Conservation (phyloP, 345 rosid genomes). For the Brassica carinata region DNA sequence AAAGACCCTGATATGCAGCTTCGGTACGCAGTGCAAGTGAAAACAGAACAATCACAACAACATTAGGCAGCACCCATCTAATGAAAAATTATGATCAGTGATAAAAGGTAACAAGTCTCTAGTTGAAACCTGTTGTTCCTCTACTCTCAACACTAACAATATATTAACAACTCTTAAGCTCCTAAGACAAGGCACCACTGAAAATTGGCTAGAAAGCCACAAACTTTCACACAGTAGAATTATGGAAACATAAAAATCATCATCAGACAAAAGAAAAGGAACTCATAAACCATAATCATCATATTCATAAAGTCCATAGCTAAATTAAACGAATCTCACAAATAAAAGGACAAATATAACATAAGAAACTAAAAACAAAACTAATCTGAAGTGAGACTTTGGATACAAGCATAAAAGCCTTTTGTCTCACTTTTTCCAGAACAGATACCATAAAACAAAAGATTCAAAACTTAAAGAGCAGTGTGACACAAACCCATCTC, state of each 20-base stretch:
- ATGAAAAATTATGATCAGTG: no score
- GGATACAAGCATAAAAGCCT: conserved; percentile 37
- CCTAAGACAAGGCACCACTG: background rate
- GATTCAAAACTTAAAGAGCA: conserved; percentile 9
- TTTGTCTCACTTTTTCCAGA: conserved; percentile 38
- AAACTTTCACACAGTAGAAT: background rate
- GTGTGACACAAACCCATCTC: conserved; percentile 5
- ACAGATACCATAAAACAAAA: conserved; percentile 28
- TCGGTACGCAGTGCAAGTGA: conserved; percentile 52
- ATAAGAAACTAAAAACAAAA: conserved; percentile 17
- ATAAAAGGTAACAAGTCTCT: no score
- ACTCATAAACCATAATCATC: background rate
- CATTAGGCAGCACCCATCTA: no score
- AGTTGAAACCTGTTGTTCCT: no score
- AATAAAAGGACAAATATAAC: background rate
- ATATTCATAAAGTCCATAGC: background rate
- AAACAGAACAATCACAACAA: no score
- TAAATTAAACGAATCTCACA: background rate
- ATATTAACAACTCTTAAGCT: background rate
- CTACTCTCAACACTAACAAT: no score
- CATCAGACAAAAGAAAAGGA: background rate
- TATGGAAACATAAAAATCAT: background rate
- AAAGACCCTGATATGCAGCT: conserved; percentile 73
- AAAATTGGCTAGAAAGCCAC: background rate
- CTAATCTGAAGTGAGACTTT: conserved; percentile 37